A percentile compares a stretch with the other conserved stretches of the same genome.
phyloP scores from a whole-genome alignment of 108 stramenopile genomes.

The Pseudonitzschia delicatissima region DNA sequence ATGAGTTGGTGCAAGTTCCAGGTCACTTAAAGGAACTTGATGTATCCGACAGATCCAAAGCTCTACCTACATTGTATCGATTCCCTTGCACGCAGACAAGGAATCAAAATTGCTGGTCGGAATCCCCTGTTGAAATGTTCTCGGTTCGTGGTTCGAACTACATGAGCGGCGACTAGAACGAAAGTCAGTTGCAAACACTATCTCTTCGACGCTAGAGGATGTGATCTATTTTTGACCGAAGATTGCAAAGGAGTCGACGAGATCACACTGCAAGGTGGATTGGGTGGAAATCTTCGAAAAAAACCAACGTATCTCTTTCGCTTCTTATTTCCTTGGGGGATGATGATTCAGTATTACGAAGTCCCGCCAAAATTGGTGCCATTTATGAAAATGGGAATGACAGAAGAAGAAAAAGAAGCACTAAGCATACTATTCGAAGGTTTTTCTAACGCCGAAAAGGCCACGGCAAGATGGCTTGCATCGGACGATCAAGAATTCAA shows the following conservation, averaged over 20 bases:
- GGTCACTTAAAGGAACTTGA: slow-evolving; percentile 11
- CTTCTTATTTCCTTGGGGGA: slow-evolving; percentile 83
- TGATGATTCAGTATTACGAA: slow-evolving; percentile 72
- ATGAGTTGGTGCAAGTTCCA: slow-evolving; percentile 9
- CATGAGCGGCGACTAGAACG: slow-evolving; percentile 60
- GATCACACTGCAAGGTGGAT: slow-evolving; percentile 36
- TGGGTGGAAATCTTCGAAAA: slow-evolving; percentile 65
- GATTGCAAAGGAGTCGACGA: slow-evolving; percentile 9
- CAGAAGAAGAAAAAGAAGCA: slow-evolving; percentile 9
- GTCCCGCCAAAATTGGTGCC: slow-evolving; percentile 58
- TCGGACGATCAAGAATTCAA: slow-evolving; percentile 56
- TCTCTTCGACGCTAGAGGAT: slow-evolving; percentile 65
- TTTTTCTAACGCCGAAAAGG: slow-evolving; percentile 37
- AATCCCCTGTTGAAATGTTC: slow-evolving; percentile 59
- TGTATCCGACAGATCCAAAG: not conserved
- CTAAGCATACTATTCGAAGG: slow-evolving; percentile 18
- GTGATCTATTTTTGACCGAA: slow-evolving; percentile 79
- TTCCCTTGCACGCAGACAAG: slow-evolving; percentile 44
- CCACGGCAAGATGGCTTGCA: slow-evolving; percentile 54
- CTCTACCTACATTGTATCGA: slow-evolving; percentile 39
- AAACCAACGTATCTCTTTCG: slow-evolving; percentile 74
- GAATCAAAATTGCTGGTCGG: slow-evolving; percentile 75
- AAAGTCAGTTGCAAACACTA: slow-evolving; percentile 57
- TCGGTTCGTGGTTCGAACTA: slow-evolving; percentile 72
- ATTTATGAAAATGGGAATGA: slow-evolving; percentile 44